A percentile compares a stretch with the other conserved stretches of the same genome.
These are phyloP conservation scores for Paramyrothecium roridum DNA, from an alignment of 2,329 filamentous ascomycete genomes.

Conservation along the genomic window DNA sequence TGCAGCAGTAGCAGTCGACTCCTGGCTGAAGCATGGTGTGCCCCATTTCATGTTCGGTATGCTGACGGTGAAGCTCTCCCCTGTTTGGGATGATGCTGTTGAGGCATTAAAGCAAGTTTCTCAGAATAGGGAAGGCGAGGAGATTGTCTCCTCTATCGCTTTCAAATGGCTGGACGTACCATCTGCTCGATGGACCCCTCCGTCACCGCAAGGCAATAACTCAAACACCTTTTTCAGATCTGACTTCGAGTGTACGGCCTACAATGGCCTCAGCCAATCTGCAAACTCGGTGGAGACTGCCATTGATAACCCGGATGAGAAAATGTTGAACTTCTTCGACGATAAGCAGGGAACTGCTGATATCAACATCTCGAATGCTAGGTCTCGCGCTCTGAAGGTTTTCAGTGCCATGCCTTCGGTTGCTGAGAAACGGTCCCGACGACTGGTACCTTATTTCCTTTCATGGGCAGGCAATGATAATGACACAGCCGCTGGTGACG, in stretches of 20 bases:
- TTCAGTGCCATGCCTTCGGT: constrained; percentile 69
- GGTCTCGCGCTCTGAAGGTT: constrained; percentile 77
- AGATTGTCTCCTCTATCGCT: constrained; percentile 65
- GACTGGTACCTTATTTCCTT: constrained; percentile 81
- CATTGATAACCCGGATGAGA: constrained; percentile 49
- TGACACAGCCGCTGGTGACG: constrained; percentile 28
- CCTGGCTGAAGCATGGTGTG: constrained; percentile 69
- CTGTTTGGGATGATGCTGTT: constrained; percentile 82
- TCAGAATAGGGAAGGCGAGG: constrained; percentile 68
- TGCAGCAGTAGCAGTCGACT: constrained; percentile 51
- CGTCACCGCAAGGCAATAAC: constrained; percentile 28
- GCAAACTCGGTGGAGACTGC: constrained; percentile 50
- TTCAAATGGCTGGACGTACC: constrained; percentile 72
- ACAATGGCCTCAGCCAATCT: constrained; percentile 55
- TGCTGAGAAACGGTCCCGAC: constrained; percentile 82
- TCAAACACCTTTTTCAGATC: constrained; percentile 43
- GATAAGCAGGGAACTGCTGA: constrained; percentile 55
- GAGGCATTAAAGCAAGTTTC: constrained; percentile 73
- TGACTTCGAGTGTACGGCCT: constrained; percentile 82
- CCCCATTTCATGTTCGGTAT: constrained; percentile 86
- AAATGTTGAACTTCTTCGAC: constrained; percentile 63
- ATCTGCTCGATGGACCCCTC: constrained; percentile 51
- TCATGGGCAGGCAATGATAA: constrained; percentile 67
- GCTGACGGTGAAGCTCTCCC: constrained; percentile 79
- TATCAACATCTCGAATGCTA: constrained; percentile 52